A percentile compares a stretch with the other conserved stretches of the same genome.
Conservation (phyloP, 1,284 basidiomycete genomes). For the Cutaneotrichosporon cyanovorans region DNA sequence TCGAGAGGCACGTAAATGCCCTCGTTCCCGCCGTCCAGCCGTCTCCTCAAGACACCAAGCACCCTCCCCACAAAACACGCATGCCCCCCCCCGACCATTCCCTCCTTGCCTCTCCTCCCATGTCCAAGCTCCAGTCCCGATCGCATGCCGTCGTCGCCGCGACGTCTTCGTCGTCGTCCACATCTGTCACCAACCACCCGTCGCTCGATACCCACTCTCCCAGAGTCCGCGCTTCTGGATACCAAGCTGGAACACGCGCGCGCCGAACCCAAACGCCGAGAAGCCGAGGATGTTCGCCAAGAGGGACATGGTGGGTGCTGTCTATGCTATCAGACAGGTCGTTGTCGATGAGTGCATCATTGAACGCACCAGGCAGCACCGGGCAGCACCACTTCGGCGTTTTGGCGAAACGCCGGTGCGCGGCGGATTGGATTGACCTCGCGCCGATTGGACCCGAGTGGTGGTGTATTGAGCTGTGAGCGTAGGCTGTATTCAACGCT, state of each 20-base stretch:
- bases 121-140: not conserved
- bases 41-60: no score
- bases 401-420: constrained; percentile 6
- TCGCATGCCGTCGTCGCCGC: no score
- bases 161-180: not conserved
- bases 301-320: constrained; percentile 55
- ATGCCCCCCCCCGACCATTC: not conserved
- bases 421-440: constrained; percentile 2
- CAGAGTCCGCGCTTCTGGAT: constrained; percentile 53
- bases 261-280: constrained; percentile 66
- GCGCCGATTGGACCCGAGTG: constrained; percentile 7
- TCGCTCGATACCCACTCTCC: constrained; percentile 1
- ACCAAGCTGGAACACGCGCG: constrained; percentile 69
- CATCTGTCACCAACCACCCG: not conserved
- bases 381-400: constrained; percentile 3
- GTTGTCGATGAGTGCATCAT: not conserved
- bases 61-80: not conserved
- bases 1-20: no score
- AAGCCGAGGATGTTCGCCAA: constrained; percentile 67
- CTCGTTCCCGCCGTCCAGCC: no score
- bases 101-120: not conserved
- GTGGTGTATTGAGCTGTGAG: not conserved
- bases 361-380: not conserved
- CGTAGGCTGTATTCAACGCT: not conserved
- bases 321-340: not conserved